Conservation (phyloP, 140 eudicot genomes). For the Ambrosia hybrid region DNA sequence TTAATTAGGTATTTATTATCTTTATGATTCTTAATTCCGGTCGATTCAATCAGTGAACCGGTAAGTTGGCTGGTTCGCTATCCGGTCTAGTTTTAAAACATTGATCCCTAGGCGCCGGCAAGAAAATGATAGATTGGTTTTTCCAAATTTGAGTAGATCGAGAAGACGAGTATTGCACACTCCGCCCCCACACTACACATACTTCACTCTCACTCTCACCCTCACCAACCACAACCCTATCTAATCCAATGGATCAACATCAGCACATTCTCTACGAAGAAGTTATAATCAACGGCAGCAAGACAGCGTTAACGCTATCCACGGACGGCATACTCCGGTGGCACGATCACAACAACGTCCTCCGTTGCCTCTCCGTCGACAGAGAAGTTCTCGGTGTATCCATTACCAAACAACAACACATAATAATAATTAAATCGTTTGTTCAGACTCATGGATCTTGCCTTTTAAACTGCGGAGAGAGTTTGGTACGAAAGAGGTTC, state of each 20-base stretch:
- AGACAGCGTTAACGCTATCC: conserved; percentile 42
- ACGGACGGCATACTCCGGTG: conserved; percentile 62
- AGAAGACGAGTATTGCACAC: no score
- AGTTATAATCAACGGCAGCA: conserved; percentile 46
- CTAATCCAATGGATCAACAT: conserved; percentile 26
- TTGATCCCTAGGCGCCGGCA: no score
- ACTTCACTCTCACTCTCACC: no score
- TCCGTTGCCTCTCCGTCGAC: conserved; percentile 51
- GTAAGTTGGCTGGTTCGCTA: no score
- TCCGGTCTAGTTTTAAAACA: no score
- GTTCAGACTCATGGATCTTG: conserved; percentile 44
- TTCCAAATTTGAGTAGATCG: no score
- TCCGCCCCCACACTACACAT: no score
- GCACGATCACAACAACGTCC: conserved; percentile 33
- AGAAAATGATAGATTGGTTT: no score
- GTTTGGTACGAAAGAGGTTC: conserved; percentile 43
- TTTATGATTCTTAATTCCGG: no score
- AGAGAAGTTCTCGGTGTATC: conserved; percentile 67
- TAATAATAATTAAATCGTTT: conserved; percentile 43
- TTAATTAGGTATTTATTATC: no score
- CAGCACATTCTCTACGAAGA: conserved; percentile 45
- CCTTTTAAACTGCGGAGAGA: conserved; percentile 17
- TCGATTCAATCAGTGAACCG: no score
- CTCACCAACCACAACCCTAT: no score
- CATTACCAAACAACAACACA: conserved; percentile 29